Conservation (phyloP, 2,329 filamentous ascomycete genomes). For the Fusarium secorum region DNA sequence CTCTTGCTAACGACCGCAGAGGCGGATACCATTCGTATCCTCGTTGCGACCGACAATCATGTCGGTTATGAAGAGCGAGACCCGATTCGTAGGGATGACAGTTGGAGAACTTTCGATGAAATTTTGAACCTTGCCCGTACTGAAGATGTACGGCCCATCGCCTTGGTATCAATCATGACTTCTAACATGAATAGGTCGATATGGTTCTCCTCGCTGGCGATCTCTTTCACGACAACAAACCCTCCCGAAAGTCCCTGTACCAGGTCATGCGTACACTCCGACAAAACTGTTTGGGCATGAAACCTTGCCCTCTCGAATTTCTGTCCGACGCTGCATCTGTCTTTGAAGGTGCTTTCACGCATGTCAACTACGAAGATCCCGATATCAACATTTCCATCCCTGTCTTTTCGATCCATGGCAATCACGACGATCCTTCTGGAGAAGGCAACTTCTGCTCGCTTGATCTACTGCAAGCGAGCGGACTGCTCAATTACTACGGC, state of each 20-base stretch:
- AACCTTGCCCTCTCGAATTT: slow-evolving; percentile 94
- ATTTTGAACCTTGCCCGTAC: slow-evolving; percentile 88
- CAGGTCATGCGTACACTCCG: slow-evolving; percentile 95
- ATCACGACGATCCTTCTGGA: slow-evolving; percentile 97
- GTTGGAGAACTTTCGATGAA: slow-evolving; percentile 96
- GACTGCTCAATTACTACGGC: slow-evolving; percentile 95
- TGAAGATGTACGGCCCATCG: slow-evolving; percentile 67
- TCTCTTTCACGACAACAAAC: slow-evolving; percentile 98
- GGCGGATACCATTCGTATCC: slow-evolving; percentile 89
- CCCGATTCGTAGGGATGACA: slow-evolving; percentile 93
- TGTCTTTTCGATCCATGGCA: slow-evolving; percentile 97
- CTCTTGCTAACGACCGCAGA: slow-evolving; percentile 46
- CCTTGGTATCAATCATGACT: rapidly evolving
- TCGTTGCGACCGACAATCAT: slow-evolving; percentile 96
- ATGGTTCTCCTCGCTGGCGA: slow-evolving; percentile 97
- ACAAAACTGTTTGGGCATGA: slow-evolving; percentile 93
- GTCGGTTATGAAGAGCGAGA: slow-evolving; percentile 96
- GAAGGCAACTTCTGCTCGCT: slow-evolving; percentile 92
- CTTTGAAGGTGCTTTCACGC: slow-evolving; percentile 87
- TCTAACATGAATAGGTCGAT: slow-evolving; percentile 67
- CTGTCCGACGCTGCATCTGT: slow-evolving; percentile 91
- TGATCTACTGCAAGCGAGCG: slow-evolving; percentile 89
- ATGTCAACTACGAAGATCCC: slow-evolving; percentile 97
- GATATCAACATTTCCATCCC: slow-evolving; percentile 98
- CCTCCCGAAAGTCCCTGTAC: slow-evolving; percentile 93